These are phyloP conservation scores for Marasmius fiardii DNA, from an alignment of 1,284 basidiomycete genomes.

Conservation along the genomic window DNA sequence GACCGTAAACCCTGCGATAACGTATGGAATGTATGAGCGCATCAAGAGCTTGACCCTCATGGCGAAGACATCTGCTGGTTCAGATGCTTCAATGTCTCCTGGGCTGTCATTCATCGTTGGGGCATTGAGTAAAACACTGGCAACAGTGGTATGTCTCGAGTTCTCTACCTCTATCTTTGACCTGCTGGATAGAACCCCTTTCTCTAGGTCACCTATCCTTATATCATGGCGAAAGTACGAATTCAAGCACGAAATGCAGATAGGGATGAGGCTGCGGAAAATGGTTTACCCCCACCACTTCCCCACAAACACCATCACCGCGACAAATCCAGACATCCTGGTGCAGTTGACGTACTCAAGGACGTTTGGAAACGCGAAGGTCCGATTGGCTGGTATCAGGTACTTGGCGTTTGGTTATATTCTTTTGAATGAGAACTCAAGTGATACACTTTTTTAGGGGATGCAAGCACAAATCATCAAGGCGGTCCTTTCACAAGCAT, in stretches of 20 bases:
- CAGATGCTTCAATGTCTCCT: conserved; percentile 67
- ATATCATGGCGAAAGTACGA: conserved; percentile 97
- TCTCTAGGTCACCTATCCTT: conserved; percentile 88
- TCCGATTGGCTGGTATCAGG: conserved; percentile 94
- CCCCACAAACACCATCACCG: conserved; percentile 33
- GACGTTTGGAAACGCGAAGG: conserved; percentile 78
- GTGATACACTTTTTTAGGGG: conserved; percentile 40
- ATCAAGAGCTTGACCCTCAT: conserved; percentile 72
- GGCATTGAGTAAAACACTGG: conserved; percentile 93
- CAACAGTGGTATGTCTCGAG: conserved; percentile 75
- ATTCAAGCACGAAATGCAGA: conserved; percentile 82
- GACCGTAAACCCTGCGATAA: conserved; percentile 97
- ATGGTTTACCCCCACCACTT: conserved; percentile 29
- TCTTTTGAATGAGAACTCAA: background rate
- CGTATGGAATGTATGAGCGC: conserved; percentile 94
- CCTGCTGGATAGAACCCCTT: background rate
- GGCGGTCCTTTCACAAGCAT: conserved; percentile 71
- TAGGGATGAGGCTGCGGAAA: conserved; percentile 43
- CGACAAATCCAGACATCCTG: conserved; percentile 49
- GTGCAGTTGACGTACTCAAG: conserved; percentile 75
- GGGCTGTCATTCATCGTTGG: conserved; percentile 85
- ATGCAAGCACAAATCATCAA: conserved; percentile 80
- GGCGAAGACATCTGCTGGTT: conserved; percentile 47
- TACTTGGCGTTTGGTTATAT: conserved; percentile 28
- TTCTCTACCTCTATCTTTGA: conserved; percentile 2